Evolutionary conservation across 2,329 filamentous ascomycete species (phyloP).

Genomic region (Stachybotrys chlorohalonatus): DNA sequence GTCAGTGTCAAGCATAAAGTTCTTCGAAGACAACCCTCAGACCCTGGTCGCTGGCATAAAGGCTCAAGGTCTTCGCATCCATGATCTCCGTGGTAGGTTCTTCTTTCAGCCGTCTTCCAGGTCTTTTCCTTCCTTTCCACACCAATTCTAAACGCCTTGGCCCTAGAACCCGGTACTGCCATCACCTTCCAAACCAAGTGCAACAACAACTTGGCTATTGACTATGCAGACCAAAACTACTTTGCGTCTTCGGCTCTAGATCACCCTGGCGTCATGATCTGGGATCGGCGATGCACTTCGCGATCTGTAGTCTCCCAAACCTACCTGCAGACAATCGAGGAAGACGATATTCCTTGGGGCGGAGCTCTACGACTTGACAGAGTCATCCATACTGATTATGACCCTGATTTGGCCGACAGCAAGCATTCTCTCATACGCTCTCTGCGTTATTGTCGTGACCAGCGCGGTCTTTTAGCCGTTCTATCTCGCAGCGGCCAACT

Average conservation of each 20-base stretch:
- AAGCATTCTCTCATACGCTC: constrained; percentile 54
- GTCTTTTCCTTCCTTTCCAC: neutral
- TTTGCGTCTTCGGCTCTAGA: constrained; percentile 73
- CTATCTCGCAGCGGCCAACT: constrained; percentile 55
- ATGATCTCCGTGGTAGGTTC: constrained; percentile 63
- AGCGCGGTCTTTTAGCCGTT: constrained; percentile 50
- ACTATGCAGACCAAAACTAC: constrained; percentile 73
- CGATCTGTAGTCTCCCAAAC: constrained; percentile 41
- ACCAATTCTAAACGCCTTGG: neutral
- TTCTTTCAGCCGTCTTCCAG: neutral
- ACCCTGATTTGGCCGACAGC: constrained; percentile 39
- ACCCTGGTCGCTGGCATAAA: constrained; percentile 69
- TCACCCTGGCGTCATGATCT: constrained; percentile 65
- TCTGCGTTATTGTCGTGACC: constrained; percentile 54
- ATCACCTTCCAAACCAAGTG: constrained; percentile 57
- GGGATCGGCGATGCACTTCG: constrained; percentile 61
- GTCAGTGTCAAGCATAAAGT: constrained; percentile 74
- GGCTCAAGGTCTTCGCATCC: constrained; percentile 64
- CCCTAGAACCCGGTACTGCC: constrained; percentile 39
- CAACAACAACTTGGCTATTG: constrained; percentile 66
- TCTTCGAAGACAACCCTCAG: constrained; percentile 69
- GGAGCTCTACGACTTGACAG: constrained; percentile 48
- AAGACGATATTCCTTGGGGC: constrained; percentile 55
- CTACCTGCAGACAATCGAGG: constrained; percentile 49
- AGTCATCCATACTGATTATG: constrained; percentile 46